These are phyloP conservation scores for Trametes coccinea DNA, from an alignment of 768 basidiomycete species.

Conservation along the genomic window DNA sequence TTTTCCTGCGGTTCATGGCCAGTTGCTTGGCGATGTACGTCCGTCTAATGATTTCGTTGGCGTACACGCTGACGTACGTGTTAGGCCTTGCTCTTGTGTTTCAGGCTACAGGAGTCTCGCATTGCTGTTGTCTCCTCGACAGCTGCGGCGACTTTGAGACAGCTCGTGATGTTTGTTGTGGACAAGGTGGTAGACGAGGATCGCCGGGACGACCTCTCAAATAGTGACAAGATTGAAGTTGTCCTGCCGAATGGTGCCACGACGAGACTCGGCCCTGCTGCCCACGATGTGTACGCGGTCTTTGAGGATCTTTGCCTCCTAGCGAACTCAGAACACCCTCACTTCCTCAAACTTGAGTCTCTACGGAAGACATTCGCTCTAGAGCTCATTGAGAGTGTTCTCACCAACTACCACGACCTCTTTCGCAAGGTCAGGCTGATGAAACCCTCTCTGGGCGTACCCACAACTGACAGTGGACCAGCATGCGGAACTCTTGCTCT, in stretches of 20 bases:
- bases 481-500: constrained; percentile 81
- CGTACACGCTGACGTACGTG: not conserved
- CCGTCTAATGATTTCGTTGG: too few species aligned
- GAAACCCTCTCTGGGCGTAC: not conserved
- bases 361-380: constrained; percentile 93
- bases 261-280: constrained; percentile 67
- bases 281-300: constrained; percentile 81
- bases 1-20: constrained; percentile 79
- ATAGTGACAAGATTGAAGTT: constrained; percentile 40
- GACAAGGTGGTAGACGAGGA: constrained; percentile 91
- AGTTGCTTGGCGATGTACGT: constrained; percentile 78
- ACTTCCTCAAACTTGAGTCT: constrained; percentile 77
- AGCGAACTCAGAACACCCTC: constrained; percentile 77
- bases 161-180: constrained; percentile 96
- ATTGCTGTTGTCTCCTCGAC: constrained; percentile 97
- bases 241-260: constrained; percentile 69
- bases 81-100: constrained; percentile 89
- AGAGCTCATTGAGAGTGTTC: constrained; percentile 95
- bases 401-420: constrained; percentile 88
- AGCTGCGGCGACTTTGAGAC: constrained; percentile 92
- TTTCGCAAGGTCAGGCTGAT: constrained; percentile 68
- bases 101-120: constrained; percentile 92
- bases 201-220: constrained; percentile 40
- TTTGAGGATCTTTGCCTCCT: constrained; percentile 93
- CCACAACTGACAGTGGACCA: constrained; percentile 29